Conservation (phyloP, 345 rosid species). For the Gossypium anomalum region DNA sequence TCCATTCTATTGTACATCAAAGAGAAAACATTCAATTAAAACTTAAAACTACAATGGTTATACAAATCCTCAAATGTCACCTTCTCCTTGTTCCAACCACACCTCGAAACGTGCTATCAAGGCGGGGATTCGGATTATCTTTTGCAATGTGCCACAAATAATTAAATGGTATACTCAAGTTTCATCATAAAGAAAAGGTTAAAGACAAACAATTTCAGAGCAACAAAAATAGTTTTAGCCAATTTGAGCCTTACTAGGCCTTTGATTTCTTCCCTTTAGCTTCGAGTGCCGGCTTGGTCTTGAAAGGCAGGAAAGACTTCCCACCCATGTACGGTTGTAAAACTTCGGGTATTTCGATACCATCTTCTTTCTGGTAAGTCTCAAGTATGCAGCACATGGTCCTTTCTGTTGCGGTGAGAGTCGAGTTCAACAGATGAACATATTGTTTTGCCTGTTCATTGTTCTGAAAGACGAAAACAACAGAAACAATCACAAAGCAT, state of each 20-base stretch:
- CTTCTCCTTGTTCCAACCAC: not conserved
- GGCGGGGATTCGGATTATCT: not conserved
- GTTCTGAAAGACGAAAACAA: conserved; percentile 38
- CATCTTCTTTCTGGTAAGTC: conserved; percentile 77
- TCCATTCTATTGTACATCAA: not conserved
- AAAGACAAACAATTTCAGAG: not conserved
- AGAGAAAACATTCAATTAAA: not conserved
- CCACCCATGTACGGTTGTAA: conserved; percentile 68
- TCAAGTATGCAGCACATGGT: conserved; percentile 92
- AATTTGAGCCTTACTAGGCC: conserved; percentile 13
- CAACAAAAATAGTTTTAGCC: not conserved
- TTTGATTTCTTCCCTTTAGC: conserved; percentile 44
- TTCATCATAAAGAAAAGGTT: too few species aligned
- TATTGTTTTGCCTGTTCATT: conserved; percentile 78
- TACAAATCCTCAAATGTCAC: not conserved
- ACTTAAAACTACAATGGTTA: not conserved
- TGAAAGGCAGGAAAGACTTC: conserved; percentile 72
- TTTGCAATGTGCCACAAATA: not conserved
- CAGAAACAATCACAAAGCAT: not conserved
- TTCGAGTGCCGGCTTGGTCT: conserved; percentile 39
- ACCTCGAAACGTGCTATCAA: not conserved
- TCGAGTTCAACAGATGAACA: conserved; percentile 84
- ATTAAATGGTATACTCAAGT: not conserved
- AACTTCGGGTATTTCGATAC: conserved; percentile 76
- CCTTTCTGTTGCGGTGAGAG: conserved; percentile 94